Evolutionary conservation across 2,329 filamentous ascomycete genomes (phyloP).

Genomic region (Graphilbum sp.): DNA sequence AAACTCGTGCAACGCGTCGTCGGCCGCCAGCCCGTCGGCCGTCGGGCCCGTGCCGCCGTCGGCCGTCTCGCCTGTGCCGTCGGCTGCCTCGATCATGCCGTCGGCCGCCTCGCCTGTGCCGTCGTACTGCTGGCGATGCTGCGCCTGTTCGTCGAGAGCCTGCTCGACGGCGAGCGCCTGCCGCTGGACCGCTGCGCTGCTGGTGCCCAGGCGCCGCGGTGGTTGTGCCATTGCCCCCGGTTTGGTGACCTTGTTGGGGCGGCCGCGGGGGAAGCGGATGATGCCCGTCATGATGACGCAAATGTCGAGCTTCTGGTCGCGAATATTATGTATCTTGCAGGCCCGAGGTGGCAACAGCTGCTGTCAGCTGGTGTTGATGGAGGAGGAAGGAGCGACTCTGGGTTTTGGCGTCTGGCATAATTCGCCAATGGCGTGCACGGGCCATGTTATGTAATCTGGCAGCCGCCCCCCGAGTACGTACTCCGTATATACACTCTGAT

Average conservation of each 20-base stretch:
- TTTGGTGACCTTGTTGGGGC: conserved; percentile 28
- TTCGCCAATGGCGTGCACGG: no score
- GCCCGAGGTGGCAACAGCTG: no score
- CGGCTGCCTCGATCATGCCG: conserved; percentile 9
- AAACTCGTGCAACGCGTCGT: background rate
- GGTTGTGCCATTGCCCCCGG: conserved; percentile 8
- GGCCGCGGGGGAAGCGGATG: conserved; percentile 20
- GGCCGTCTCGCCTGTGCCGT: background rate
- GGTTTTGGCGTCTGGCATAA: no score
- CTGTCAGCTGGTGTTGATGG: conserved; percentile 7
- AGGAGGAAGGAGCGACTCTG: no score
- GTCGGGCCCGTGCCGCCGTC: conserved; percentile 5
- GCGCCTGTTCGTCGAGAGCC: conserved; percentile 7
- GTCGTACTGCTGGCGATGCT: conserved; percentile 7
- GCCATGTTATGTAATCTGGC: no score
- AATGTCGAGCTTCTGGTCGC: background rate
- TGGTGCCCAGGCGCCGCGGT: conserved; percentile 11
- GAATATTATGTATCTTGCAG: no score
- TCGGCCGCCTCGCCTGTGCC: conserved; percentile 4
- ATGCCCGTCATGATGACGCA: conserved; percentile 21
- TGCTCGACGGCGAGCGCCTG: conserved; percentile 5
- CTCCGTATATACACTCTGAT: no score
- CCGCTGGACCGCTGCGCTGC: background rate
- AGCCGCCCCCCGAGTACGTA: no score
- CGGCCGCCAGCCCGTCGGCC: conserved; percentile 9